Evolutionary conservation across 768 basidiomycete genomes (phyloP), one percentile per base, ranked within the genome.

Genomic region (Mycena galopus): DNA sequence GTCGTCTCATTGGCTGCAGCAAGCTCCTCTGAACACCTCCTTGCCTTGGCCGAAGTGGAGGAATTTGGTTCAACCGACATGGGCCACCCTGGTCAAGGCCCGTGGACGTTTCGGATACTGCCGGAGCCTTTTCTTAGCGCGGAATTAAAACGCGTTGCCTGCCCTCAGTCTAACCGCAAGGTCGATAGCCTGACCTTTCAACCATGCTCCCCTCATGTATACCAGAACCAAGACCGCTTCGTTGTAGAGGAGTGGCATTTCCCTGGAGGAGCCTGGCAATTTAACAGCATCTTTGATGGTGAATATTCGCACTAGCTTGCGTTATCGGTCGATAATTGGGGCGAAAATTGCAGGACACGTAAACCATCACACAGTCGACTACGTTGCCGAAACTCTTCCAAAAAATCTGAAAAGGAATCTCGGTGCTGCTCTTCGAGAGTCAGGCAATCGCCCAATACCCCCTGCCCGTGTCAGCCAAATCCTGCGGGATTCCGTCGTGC

Each of bases 51-150:
- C 44, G 88, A 90, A 75, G 89, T 89, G 61, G 86, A 84, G 73
- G 79, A 89, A 75, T 89, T 89, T 74, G 82, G 80, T 19, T 82
- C 80, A 23, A 90, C 89, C 8, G 88, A 90, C 78, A 85, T 90
- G 76, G 89, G 89, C 73, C 84, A 84, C 55, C 83, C 86, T 10
- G 89, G 88, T 35, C 82, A 80, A 63, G 85, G 85, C 37, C 84
- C 85, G 39, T 90, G 89, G 89, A 86, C 88, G 4, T 91, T 89
- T 77, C 87, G 85, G 21, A 76, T 85, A 30, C 83, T 90, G 29
- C 62, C 80, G 19, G 86, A 89, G 68, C 82, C 80, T 14, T 77
- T 71, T 6, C 72, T 90, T 29, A 79, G 84, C 25, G 65, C 77
- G 14, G 85, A 88, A 77, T 73, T 90, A 30, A 77, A 72, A 33